Evolutionary conservation across 768 basidiomycete species (phyloP).

Genomic region (Trametes cubensis): DNA sequence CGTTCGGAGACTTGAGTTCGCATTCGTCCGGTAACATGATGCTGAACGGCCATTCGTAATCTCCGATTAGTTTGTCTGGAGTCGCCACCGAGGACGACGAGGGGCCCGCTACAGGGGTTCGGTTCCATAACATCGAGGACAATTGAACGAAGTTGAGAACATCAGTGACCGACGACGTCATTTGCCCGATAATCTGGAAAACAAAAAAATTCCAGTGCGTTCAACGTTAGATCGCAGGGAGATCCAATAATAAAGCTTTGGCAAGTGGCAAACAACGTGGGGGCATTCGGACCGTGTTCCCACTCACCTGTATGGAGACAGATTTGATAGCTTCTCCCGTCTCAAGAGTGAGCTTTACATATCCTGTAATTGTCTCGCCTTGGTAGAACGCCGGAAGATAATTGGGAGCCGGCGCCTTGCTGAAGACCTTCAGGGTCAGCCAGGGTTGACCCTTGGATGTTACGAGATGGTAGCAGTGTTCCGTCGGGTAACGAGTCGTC

Average conservation of each 20-base stretch:
- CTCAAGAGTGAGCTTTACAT: slow-evolving; percentile 8
- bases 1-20: slow-evolving; percentile 6
- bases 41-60: slow-evolving; percentile 26
- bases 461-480: slow-evolving; percentile 15
- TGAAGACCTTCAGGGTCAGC: slow-evolving; percentile 17
- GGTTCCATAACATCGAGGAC: slow-evolving; percentile 19
- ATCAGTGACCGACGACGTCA: slow-evolving; percentile 21
- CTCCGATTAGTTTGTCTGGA: slow-evolving; percentile 24
- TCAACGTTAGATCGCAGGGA: neutral
- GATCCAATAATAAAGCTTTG: neutral
- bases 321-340: slow-evolving; percentile 21
- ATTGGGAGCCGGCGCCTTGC: slow-evolving; percentile 7
- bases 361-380: slow-evolving; percentile 15
- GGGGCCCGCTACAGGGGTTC: neutral
- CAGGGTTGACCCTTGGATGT: slow-evolving; percentile 11
- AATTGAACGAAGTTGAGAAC: slow-evolving; percentile 17
- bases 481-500: neutral
- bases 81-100: neutral
- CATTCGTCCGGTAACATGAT: slow-evolving; percentile 24
- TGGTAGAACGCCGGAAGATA: slow-evolving; percentile 15
- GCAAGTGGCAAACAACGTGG: too few species aligned
- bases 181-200: slow-evolving; percentile 16
- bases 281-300: neutral
- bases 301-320: slow-evolving; percentile 19
- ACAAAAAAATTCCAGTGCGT: neutral